Evolutionary conservation across 1,284 basidiomycete species (phyloP).

Genomic region (Puccinia novopanici): DNA sequence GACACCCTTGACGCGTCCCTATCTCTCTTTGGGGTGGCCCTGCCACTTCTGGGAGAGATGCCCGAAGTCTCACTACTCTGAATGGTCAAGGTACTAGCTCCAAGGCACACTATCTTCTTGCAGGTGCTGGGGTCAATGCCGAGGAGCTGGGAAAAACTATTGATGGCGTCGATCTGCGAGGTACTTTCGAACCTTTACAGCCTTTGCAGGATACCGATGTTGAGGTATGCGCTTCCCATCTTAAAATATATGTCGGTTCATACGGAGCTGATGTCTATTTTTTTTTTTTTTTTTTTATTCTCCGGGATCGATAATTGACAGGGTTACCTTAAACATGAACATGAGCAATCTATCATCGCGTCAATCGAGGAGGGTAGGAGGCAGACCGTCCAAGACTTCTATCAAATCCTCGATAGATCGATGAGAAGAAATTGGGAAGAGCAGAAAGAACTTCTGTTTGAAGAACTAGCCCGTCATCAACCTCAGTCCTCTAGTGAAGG

Average conservation of each 20-base stretch:
- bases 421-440: slow-evolving; percentile 81
- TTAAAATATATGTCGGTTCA: too few species aligned
- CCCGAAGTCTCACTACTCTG: slow-evolving; percentile 51
- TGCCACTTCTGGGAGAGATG: slow-evolving; percentile 52
- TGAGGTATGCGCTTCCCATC: slow-evolving; percentile 60
- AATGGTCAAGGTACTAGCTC: slow-evolving; percentile 41
- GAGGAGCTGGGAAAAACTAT: slow-evolving; percentile 76
- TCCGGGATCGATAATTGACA: slow-evolving; percentile 29
- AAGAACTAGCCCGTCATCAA: slow-evolving; percentile 73
- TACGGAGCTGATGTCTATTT: neutral
- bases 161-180: slow-evolving; percentile 74
- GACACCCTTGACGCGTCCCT: slow-evolving; percentile 49
- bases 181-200: slow-evolving; percentile 85
- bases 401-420: slow-evolving; percentile 73
- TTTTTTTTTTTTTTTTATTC: too few species aligned
- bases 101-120: slow-evolving; percentile 66
- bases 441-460: too few species aligned
- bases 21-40: slow-evolving; percentile 28
- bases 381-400: slow-evolving; percentile 77
- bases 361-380: slow-evolving; percentile 86
- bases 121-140: slow-evolving; percentile 85
- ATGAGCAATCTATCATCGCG: slow-evolving; percentile 89
- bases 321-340: slow-evolving; percentile 82
- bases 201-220: slow-evolving; percentile 88
- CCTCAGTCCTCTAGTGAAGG: slow-evolving; percentile 57